These are phyloP conservation scores for Pugionium cornutum DNA, from an alignment of 345 rosid genomes.

Conservation along the genomic window DNA sequence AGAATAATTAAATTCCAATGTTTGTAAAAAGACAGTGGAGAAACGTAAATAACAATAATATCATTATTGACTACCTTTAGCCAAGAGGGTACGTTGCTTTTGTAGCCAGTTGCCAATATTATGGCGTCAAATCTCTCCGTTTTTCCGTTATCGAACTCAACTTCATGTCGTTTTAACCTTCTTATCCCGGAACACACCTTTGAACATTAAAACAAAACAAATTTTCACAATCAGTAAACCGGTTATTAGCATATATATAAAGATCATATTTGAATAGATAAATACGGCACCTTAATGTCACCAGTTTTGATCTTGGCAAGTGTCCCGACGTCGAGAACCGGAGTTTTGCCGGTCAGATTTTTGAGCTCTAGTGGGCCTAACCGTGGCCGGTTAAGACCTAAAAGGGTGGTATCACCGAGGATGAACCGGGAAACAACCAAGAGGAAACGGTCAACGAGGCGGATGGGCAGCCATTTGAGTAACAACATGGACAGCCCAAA, in stretches of 20 bases:
- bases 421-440: slow-evolving; percentile 62
- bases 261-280: background rate
- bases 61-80: slow-evolving; percentile 60
- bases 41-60: slow-evolving; percentile 1
- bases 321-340: slow-evolving; percentile 88
- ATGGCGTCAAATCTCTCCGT: slow-evolving; percentile 72
- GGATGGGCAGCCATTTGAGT: slow-evolving; percentile 83
- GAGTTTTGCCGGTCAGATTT: slow-evolving; percentile 78
- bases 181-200: slow-evolving; percentile 71
- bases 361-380: slow-evolving; percentile 84
- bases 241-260: background rate
- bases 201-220: slow-evolving; percentile 23
- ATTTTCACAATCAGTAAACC: slow-evolving; percentile 19
- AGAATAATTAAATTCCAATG: slow-evolving; percentile 8
- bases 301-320: slow-evolving; percentile 86
- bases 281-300: slow-evolving; percentile 62
- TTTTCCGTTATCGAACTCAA: slow-evolving; percentile 66
- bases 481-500: slow-evolving; percentile 94
- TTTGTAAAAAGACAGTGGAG: background rate
- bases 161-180: slow-evolving; percentile 51
- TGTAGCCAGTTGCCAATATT: slow-evolving; percentile 90
- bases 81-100: slow-evolving; percentile 92
- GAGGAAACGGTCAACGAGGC: slow-evolving; percentile 72
- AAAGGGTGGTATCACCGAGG: slow-evolving; percentile 67
- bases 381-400: slow-evolving; percentile 79